Evolutionary conservation across 495 filamentous ascomycete genomes (phyloP), one percentile per base, ranked within the genome.

Genomic region (Aspergillus mulundensis): DNA sequence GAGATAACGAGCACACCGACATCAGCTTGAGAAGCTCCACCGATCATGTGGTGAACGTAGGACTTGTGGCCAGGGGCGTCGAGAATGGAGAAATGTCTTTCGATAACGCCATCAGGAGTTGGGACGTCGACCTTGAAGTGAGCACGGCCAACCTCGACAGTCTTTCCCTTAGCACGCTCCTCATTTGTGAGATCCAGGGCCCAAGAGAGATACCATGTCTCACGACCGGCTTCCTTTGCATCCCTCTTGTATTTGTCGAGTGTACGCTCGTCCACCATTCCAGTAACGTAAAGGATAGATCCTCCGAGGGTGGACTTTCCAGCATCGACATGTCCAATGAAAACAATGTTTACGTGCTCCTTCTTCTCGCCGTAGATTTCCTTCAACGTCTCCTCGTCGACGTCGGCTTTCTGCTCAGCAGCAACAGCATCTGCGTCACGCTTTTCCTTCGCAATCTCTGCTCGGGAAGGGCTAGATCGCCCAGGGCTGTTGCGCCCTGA

Each of bases 161-260:
- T 97, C 79, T 97, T 97, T 59, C 95, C 94, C 83, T 99, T 97
- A 28, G 90, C 74, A 58, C 95, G 84, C 66, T 99, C 94, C 72
- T 99, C 94, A 63, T 91, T 93, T 38, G 91, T 97, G 62, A 96
- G 72, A 82, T 99, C 95, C 48, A 97, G 81, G 40, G 92, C 94
- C 95, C 92, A 97, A 45, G 92, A 99, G 11, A 97, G 77, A 67
- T 96, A 97, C 95, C 92, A 97, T n/a, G 90, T 89, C 78, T 97
- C 93, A 79, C 92, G 87, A 52, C 94, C 94, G 50, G 91, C 81
- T 14, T 96, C 94, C 77, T 96, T 97, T 21, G 94, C 94, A 61
- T 97, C 94, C 55, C 84, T 83, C 81, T 93, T 97, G 77, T 94
- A 94, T 70, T 99, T 99, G 11, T 99, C 94, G 78, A 99, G 82